These are phyloP conservation scores for Artomyces pyxidatus DNA, from an alignment of 768 basidiomycete species.

Conservation along the genomic window DNA sequence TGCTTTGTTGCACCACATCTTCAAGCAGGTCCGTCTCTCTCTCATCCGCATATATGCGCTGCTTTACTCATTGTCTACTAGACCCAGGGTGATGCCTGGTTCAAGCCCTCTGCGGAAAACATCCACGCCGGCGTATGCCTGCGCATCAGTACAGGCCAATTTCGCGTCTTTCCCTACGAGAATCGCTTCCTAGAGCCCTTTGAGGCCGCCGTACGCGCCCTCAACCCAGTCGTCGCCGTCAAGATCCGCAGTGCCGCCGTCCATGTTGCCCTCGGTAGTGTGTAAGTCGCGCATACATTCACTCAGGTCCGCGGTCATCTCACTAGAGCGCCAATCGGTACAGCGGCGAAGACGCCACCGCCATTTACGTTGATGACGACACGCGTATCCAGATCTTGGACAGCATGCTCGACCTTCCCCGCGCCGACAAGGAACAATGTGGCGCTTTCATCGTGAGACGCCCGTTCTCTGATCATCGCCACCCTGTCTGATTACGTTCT, in stretches of 20 bases:
- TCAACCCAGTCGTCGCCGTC: constrained; percentile 83
- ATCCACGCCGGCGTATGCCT: constrained; percentile 73
- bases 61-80: constrained; percentile 27
- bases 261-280: constrained; percentile 64
- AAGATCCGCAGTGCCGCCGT: constrained; percentile 75
- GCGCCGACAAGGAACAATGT: constrained; percentile 86
- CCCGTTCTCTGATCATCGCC: neutral
- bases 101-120: constrained; percentile 79
- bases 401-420: constrained; percentile 54
- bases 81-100: constrained; percentile 82
- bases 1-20: constrained; percentile 73
- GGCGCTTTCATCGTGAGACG: constrained; percentile 73
- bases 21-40: constrained; percentile 47
- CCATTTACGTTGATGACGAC: constrained; percentile 66
- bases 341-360: constrained; percentile 51
- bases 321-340: neutral
- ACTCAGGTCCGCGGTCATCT: neutral
- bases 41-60: neutral
- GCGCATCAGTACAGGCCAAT: constrained; percentile 57
- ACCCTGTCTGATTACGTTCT: constrained; percentile 1
- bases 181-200: constrained; percentile 76
- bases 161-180: constrained; percentile 81
- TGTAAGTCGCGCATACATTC: constrained; percentile 42
- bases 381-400: constrained; percentile 86
- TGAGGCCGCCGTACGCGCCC: constrained; percentile 62